These are phyloP conservation scores for Aphanomyces cochlioides DNA, from an alignment of 352 stramenopile genomes.

Conservation along the genomic window DNA sequence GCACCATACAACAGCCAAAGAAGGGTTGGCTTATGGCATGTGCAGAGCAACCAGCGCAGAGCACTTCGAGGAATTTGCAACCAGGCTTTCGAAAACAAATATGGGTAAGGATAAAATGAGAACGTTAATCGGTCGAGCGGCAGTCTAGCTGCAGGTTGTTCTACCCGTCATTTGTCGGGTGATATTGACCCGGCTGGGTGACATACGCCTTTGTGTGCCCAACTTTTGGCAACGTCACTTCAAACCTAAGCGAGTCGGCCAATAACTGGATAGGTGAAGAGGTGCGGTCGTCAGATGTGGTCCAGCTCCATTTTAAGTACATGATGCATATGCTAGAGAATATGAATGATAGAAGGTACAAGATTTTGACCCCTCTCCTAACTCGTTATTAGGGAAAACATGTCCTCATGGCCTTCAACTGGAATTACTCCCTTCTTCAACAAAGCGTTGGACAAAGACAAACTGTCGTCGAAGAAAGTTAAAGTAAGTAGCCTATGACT, in stretches of 20 bases:
- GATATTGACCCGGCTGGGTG: not conserved
- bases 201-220: not conserved
- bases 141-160: too few relatives aligned
- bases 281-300: not conserved
- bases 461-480: not conserved
- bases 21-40: not conserved
- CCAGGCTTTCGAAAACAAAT: too few relatives aligned
- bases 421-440: not conserved
- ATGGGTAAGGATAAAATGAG: too few relatives aligned
- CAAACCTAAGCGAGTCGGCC: not conserved
- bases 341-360: not conserved
- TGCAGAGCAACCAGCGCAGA: not conserved
- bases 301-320: not conserved
- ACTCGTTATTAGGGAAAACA: not conserved
- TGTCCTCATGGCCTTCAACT: not conserved
- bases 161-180: too few relatives aligned
- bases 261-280: not conserved
- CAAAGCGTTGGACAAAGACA: not conserved
- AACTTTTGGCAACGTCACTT: slow-evolving; percentile 1
- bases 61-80: not conserved
- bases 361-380: not conserved
- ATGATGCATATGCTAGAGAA: slow-evolving; percentile 5
- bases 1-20: not conserved
- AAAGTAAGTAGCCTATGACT: not conserved
- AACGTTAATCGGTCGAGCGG: too few relatives aligned